Evolutionary conservation across 257 asterid species (phyloP), one percentile per base, ranked within the genome.

Genomic region (Rauvolfia tetraphylla): DNA sequence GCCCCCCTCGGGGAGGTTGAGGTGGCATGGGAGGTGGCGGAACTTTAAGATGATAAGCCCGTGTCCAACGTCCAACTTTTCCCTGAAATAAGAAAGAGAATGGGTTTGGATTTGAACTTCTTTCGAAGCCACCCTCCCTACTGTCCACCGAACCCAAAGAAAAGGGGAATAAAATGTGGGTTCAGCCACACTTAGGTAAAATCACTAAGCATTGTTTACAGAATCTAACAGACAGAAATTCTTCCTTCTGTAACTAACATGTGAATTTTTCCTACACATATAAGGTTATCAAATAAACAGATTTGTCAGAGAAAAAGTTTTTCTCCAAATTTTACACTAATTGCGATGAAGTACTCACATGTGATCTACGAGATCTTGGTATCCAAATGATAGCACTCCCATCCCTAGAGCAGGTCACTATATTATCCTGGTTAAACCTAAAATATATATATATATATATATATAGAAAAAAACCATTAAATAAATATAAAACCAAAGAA

Each of bases 381-480:
- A 90, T 90, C 98, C 98, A 95, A 78, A 95, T 95, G 76, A 95
- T 95, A 70, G 99, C 99, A 81, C 99, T 95, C 76, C 99, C 99
- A 86, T 95, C 99, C 54, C 99, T 97, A 79, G 99, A 95, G 81
- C 99, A 95, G 17, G 99, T 92, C 74, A 95, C 99, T 34, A 95
- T 95, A 81, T 92, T 95, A 76, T 92, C 97, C 74, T 95, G 96
- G 86, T 87, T 90, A 85, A 85, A 91, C 98, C 98, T 95, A 80
- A 82, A 86, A 75, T 58, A 54, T 14, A n/a, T 31, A 6, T n/a
- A n/a, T n/a, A n/a, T n/a, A n/a, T n/a, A n/a, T n/a, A 76, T 14
- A 42, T 5, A 13, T 3, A 57, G 2, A 29, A 58, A n/a, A 33
- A n/a, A 38, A 17, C 25, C 71, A 17, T 73, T n/a, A 48, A 38